These are phyloP conservation scores for Verbena officinalis DNA, from an alignment of 257 asterid species.

Conservation along the genomic window DNA sequence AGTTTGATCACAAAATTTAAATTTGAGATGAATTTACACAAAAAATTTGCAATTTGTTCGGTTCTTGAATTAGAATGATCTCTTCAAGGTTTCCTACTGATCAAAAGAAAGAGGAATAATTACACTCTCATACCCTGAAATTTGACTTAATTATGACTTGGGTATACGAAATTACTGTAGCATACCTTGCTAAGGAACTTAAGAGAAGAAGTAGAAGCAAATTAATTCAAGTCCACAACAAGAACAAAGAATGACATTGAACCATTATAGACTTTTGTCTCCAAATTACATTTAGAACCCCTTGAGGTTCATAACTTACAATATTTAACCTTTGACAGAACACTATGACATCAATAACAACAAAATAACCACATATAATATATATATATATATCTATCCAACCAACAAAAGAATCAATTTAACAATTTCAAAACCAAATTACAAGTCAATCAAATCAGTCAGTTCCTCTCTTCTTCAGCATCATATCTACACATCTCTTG, in stretches of 20 bases:
- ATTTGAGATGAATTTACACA: no score
- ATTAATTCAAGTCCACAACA: constrained; percentile 1
- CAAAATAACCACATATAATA: not conserved
- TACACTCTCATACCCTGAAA: no score
- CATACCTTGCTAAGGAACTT: no score
- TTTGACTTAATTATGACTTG: no score
- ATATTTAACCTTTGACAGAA: constrained; percentile 4
- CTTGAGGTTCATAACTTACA: constrained; percentile 30
- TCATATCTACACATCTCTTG: constrained; percentile 33
- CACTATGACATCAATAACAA: constrained; percentile 7
- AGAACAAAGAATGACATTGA: not conserved
- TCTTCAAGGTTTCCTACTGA: no score
- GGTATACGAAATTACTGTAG: no score
- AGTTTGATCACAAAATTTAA: no score
- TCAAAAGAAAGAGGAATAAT: no score
- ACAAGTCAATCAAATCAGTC: constrained; percentile 24
- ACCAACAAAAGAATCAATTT: constrained; percentile 43
- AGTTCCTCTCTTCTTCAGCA: constrained; percentile 23
- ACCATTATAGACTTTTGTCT: constrained; percentile 6
- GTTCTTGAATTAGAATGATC: no score
- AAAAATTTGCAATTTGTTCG: no score
- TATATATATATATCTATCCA: constrained; percentile 15
- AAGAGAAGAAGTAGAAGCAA: no score
- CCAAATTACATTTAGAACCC: constrained; percentile 24
- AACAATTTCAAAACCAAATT: constrained; percentile 36